Evolutionary conservation across 2,329 filamentous ascomycete genomes (phyloP).

Genomic region (Aspergillus uvarum): DNA sequence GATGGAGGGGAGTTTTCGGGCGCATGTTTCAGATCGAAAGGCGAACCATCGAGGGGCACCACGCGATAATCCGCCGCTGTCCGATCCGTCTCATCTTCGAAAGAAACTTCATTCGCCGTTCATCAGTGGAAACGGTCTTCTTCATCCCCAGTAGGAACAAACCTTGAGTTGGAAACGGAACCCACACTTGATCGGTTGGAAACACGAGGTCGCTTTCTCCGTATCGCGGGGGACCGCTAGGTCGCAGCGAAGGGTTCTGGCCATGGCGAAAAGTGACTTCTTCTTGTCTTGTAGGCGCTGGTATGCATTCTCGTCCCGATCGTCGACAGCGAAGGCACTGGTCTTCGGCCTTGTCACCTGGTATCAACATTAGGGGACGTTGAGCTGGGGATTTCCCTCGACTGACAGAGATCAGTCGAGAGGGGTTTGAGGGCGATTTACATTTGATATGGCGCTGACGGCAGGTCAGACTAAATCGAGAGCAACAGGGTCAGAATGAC

Average conservation of each 20-base stretch:
- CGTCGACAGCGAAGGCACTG: constrained; percentile 38
- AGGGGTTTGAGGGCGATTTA: constrained; percentile 15
- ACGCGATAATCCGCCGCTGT: constrained; percentile 37
- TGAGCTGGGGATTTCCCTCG: neutral
- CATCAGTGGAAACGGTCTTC: neutral
- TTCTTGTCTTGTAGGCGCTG: constrained; percentile 34
- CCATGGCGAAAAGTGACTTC: constrained; percentile 39
- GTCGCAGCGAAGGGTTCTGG: constrained; percentile 37
- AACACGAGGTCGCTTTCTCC: constrained; percentile 37
- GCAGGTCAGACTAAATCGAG: constrained; percentile 33
- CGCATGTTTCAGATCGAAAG: constrained; percentile 20
- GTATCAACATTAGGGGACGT: constrained; percentile 7
- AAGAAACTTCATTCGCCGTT: constrained; percentile 25
- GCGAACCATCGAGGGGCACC: constrained; percentile 21
- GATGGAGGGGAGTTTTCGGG: constrained; percentile 27
- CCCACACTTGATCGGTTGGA: constrained; percentile 35
- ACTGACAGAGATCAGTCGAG: too few relatives aligned
- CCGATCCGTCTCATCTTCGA: constrained; percentile 38
- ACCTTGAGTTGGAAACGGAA: constrained; percentile 31
- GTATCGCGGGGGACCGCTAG: constrained; percentile 36
- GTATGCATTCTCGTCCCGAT: constrained; percentile 37
- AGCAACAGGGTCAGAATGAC: constrained; percentile 11
- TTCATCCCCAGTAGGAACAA: constrained; percentile 11
- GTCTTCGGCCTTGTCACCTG: constrained; percentile 37
- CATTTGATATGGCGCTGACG: constrained; percentile 42